Conservation (phyloP, 2,329 filamentous ascomycete genomes). For the Ramichloridium luteum region DNA sequence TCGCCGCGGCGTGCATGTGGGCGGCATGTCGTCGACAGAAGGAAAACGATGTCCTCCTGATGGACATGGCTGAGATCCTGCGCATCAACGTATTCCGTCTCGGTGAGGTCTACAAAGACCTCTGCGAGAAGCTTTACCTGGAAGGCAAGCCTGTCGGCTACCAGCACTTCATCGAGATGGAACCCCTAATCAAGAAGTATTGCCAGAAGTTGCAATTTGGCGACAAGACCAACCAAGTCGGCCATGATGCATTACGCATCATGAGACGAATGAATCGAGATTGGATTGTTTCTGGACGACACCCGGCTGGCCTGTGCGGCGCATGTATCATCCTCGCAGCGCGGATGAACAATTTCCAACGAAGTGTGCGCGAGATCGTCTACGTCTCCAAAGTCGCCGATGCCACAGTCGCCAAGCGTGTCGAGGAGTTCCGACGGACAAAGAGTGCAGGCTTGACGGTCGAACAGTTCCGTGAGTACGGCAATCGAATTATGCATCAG, state of each 20-base stretch:
- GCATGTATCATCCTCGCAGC: slow-evolving; percentile 90
- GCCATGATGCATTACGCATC: slow-evolving; percentile 74
- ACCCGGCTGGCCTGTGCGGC: slow-evolving; percentile 86
- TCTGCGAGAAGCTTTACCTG: slow-evolving; percentile 55
- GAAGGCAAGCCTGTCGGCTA: slow-evolving; percentile 33
- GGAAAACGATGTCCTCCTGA: slow-evolving; percentile 79
- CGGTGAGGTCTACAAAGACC: slow-evolving; percentile 76
- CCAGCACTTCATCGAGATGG: slow-evolving; percentile 60
- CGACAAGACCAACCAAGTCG: slow-evolving; percentile 67
- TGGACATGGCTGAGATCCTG: slow-evolving; percentile 83
- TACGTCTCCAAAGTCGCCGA: slow-evolving; percentile 96
- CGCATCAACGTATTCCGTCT: slow-evolving; percentile 83
- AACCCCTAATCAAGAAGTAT: slow-evolving; percentile 85
- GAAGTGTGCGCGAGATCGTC: slow-evolving; percentile 88
- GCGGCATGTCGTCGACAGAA: slow-evolving; percentile 69
- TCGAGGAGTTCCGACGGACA: slow-evolving; percentile 84
- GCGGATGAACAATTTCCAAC: slow-evolving; percentile 94
- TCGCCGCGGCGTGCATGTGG: slow-evolving; percentile 85
- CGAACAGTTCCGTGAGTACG: slow-evolving; percentile 65
- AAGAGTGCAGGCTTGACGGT: slow-evolving; percentile 76
- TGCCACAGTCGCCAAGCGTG: slow-evolving; percentile 77
- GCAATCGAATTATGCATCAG: slow-evolving; percentile 54
- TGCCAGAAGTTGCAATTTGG: slow-evolving; percentile 87
- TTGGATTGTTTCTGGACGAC: slow-evolving; percentile 92
- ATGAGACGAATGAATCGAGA: slow-evolving; percentile 89